Evolutionary conservation across 768 basidiomycete genomes (phyloP), one percentile per base, ranked within the genome.

Genomic region (Termitomyces eurrhizus): DNA sequence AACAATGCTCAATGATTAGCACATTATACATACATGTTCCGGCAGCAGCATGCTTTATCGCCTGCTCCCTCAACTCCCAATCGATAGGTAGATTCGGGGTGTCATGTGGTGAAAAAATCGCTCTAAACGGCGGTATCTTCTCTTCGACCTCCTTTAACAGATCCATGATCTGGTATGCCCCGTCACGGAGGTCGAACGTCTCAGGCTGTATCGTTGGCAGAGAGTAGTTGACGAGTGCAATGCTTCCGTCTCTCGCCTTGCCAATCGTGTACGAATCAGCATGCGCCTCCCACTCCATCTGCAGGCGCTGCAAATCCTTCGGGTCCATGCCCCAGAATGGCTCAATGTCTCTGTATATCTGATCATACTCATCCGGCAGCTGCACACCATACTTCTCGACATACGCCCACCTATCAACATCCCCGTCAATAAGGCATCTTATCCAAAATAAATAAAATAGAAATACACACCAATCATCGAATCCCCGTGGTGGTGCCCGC

Each of bases 301-400:
- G 72, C 4, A 77, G 70, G 16, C 57, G 61, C 35, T 71, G 74
- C 36, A 80, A 64, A 45, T 77, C 77, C 4, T 41, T 56, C 3
- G 79, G 78, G 35, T 73, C 63, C 63, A 95, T 76, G 1, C 83
- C 78, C 86, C 89, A 93, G 71, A 90, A 96, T 0, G 91, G 92
- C 50, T 84, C 85, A n/a, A 97, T 74, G 70, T 96, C 93, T 49
- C 78, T 74, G 56, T 80, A 69, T 26, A 95, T 83, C 52, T 80
- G 79, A 66, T 90, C 90, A 68, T 92, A 95, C 67, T 95, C 94
- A 71, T 96, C 94, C 12, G 89, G 80, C 46, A 95, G 83, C 65
- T 84, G 83, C 36, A 92, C 85, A 11, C 82, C 72, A 70, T 93
- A 80, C 52, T 81, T 76, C 66, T 81, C 73, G 36, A 86, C 88